Base-by-base conservation (phyloP, 2,329 filamentous ascomycete genomes). In the Cladorrhinum sp. region DNA sequence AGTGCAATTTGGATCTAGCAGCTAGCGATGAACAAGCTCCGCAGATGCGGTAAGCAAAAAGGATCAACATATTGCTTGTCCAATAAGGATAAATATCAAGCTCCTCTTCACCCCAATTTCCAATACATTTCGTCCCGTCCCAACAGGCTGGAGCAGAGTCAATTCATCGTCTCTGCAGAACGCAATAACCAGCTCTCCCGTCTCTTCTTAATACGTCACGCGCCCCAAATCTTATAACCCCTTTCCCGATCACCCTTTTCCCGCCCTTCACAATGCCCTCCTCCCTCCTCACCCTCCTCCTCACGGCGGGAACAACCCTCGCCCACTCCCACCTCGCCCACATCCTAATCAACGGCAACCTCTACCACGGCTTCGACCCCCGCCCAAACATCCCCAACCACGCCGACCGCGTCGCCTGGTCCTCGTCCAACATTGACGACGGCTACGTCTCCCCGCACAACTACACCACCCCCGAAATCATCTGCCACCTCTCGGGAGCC, bases 401-500 rank as follows among this genome's bases (percentile, higher is more conserved):
- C 36, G 61, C 69, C 12, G 53, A 65, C 39, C 61, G 67, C 51
- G 80, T 84, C 56, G 86, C 79, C 63, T 88, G 86, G 85, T 76
- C 76, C 16, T 80, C 78, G 51, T 71, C 75, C 5, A 78, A 79
- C 39, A 67, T 71, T 1, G 82, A 85, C 68, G 76, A 81, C 64
- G 83, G 83, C 28, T 86, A 79, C 69, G 74, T 86, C 60, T 71
- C 77, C 16, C 78, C 77, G 1, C 67, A 70, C 46, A 73, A 74
- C 61, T 86, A 83, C 73, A 70, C 72, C 23, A 70, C 71, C 30
- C 62, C 77, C 33, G 78, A 86, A 68, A 86, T 88, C 65, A 83
- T 86, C 74, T 88, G 85, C 77, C 86, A 89, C 77, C 78, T 78
- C 71, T 73, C 74, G 49, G 85, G 81, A 28, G 77, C 78, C 28